Conservation (phyloP, 768 basidiomycete genomes). For the Ramaria rubella region DNA sequence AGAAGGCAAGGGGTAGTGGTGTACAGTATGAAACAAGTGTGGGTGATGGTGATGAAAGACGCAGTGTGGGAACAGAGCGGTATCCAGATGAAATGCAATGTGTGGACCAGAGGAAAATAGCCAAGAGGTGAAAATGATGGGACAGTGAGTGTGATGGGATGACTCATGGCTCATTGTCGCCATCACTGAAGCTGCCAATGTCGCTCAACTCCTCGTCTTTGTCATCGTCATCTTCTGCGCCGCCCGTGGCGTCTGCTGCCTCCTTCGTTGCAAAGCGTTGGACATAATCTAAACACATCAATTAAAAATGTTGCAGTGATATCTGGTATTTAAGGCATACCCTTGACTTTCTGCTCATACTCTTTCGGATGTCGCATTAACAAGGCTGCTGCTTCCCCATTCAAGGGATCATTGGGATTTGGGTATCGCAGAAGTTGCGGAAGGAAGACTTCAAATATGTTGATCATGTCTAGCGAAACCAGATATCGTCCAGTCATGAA, state of each 20-base stretch:
- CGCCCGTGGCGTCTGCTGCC: slow-evolving; percentile 69
- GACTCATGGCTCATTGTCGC: slow-evolving; percentile 22
- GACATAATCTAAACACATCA: slow-evolving; percentile 72
- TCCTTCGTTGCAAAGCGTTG: slow-evolving; percentile 89
- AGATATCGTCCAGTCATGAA: neutral
- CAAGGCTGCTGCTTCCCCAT: slow-evolving; percentile 95
- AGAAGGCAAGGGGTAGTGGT: neutral
- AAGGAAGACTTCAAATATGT: slow-evolving; percentile 97
- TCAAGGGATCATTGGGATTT: slow-evolving; percentile 96
- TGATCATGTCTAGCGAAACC: slow-evolving; percentile 80
- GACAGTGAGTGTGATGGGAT: neutral
- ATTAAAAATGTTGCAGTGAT: neutral
- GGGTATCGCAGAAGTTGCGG: slow-evolving; percentile 96
- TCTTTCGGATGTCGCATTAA: slow-evolving; percentile 97
- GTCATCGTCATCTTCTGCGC: slow-evolving; percentile 47
- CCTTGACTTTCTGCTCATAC: slow-evolving; percentile 91
- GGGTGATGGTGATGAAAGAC: neutral
- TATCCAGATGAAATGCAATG: slow-evolving; percentile 12
- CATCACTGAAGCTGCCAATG: slow-evolving; percentile 75
- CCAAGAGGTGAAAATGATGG: slow-evolving; percentile 4
- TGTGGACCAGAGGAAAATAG: slow-evolving; percentile 14
- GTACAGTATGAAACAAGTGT: neutral
- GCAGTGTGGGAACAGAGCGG: neutral
- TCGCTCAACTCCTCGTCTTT: slow-evolving; percentile 86
- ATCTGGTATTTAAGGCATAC: slow-evolving; percentile 33